Conservation (phyloP, 352 stramenopile genomes). For the Globisporangium emineosum region DNA sequence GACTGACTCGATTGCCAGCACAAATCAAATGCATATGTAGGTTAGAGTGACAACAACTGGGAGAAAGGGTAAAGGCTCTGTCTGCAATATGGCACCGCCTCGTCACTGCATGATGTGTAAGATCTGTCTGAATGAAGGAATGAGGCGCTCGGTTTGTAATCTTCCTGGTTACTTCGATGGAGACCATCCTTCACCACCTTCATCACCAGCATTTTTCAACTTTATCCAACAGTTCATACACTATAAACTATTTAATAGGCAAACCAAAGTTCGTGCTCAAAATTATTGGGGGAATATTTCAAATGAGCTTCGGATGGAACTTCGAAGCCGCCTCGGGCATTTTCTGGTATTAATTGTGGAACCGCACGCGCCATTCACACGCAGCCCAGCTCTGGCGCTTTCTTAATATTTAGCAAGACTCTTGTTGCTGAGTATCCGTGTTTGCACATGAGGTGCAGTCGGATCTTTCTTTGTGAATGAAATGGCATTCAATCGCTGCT, state of each 20-base stretch:
- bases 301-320: background rate
- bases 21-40: background rate
- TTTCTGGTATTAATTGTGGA: background rate
- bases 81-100: background rate
- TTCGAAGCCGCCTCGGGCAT: background rate
- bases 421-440: background rate
- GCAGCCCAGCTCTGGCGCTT: background rate
- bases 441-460: no score
- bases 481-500: no score
- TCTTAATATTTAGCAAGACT: background rate
- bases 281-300: background rate
- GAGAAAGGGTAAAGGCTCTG: background rate
- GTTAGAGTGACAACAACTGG: no score
- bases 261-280: no score
- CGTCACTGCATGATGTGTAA: slow-evolving; percentile 1
- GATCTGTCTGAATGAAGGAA: no score
- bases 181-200: background rate
- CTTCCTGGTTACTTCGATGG: background rate
- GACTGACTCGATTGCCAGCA: background rate
- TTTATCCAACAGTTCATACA: no score
- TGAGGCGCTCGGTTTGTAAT: background rate
- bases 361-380: background rate
- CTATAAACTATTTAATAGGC: no score
- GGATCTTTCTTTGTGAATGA: background rate
- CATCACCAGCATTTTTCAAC: background rate